Percentiles rank a stretch among this genome's conserved stretches.
Conservation (phyloP, 169 alveolate genomes). For the Amoebophrya sp. region DNA sequence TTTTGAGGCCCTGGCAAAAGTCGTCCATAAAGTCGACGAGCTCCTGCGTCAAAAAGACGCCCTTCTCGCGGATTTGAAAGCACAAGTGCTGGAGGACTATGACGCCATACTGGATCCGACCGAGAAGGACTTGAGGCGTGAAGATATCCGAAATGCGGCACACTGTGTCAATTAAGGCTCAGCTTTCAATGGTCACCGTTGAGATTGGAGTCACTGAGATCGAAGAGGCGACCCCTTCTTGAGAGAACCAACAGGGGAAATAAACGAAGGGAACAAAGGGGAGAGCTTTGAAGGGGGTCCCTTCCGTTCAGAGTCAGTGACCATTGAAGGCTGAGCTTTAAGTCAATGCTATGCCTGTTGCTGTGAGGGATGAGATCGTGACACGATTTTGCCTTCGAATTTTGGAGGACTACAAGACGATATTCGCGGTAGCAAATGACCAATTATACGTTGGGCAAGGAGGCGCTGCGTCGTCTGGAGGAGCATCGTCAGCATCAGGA, state of each 20-base stretch:
- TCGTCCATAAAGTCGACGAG: neutral
- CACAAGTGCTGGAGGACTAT: conserved; percentile 1
- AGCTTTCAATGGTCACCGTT: too few relatives aligned
- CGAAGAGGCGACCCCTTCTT: too few relatives aligned
- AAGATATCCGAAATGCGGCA: neutral
- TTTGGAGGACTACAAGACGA: neutral
- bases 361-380: neutral
- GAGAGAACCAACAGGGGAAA: too few relatives aligned
- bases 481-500: too few relatives aligned
- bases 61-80: neutral
- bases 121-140: neutral
- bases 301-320: too few relatives aligned
- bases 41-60: neutral
- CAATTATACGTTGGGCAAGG: too few relatives aligned
- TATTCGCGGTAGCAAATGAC: neutral
- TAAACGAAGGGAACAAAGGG: too few relatives aligned
- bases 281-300: too few relatives aligned
- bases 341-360: neutral
- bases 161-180: too few relatives aligned
- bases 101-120: neutral
- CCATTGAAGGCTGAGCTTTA: too few relatives aligned
- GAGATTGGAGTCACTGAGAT: too few relatives aligned
- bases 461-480: too few relatives aligned
- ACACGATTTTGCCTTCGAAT: neutral
- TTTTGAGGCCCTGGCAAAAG: neutral